Percentiles rank a stretch among this genome's conserved stretches.
Evolutionary conservation across 768 basidiomycete species (phyloP).

Genomic region (Russula vinacea): DNA sequence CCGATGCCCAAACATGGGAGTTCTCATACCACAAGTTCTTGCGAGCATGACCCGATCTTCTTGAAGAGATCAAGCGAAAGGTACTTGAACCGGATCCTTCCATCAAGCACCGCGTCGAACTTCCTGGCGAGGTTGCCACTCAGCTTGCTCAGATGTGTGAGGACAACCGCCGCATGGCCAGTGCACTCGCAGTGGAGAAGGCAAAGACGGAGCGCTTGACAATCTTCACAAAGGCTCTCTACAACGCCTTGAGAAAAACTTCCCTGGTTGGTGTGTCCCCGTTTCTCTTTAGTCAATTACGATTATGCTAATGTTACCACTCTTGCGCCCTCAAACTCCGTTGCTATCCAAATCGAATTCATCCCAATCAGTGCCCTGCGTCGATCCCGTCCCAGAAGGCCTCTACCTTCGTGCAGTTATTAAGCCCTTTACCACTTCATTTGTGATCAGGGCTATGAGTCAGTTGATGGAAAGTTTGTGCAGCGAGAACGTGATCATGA

Average conservation of each 20-base stretch:
- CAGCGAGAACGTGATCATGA: too few species aligned
- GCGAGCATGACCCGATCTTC: slow-evolving; percentile 72
- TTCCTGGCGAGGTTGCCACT: slow-evolving; percentile 72
- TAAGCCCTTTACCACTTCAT: too few species aligned
- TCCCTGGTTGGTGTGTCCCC: slow-evolving; percentile 49
- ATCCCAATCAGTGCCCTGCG: slow-evolving; percentile 40
- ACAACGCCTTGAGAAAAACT: slow-evolving; percentile 57
- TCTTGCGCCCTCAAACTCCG: slow-evolving; percentile 6
- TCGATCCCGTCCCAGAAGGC: too few species aligned
- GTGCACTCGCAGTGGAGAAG: slow-evolving; percentile 50
- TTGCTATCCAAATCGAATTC: slow-evolving; percentile 11
- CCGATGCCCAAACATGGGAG: slow-evolving; percentile 83
- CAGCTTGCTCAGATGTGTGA: slow-evolving; percentile 69
- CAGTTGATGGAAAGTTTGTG: too few species aligned
- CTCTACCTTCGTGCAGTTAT: too few species aligned
- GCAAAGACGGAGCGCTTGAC: slow-evolving; percentile 61
- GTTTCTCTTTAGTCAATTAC: not conserved
- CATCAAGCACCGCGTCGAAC: slow-evolving; percentile 67
- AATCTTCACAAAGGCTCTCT: slow-evolving; percentile 54
- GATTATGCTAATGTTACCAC: not conserved
- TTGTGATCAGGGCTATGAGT: too few species aligned
- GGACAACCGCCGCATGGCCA: slow-evolving; percentile 63
- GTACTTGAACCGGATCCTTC: slow-evolving; percentile 76
- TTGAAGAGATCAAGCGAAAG: slow-evolving; percentile 85
- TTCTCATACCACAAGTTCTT: slow-evolving; percentile 87